Percentiles rank a stretch among this genome's conserved stretches.
These are phyloP conservation scores for Zymoseptoria passerinii DNA, from an alignment of 2,329 filamentous ascomycete genomes.

Conservation along the genomic window DNA sequence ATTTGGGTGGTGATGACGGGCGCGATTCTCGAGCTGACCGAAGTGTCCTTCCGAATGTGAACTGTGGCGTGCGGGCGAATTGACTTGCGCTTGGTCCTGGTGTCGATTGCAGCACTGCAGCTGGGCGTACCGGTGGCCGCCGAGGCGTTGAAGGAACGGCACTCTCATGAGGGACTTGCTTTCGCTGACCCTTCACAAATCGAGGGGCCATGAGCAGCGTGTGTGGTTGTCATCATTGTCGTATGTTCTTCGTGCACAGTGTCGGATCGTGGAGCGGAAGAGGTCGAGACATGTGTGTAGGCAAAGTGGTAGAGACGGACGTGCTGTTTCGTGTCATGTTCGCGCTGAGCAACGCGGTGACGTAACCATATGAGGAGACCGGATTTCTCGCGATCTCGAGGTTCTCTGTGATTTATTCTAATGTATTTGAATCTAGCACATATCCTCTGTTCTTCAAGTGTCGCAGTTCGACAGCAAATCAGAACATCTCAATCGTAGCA, in stretches of 20 bases:
- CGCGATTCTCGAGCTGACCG: background rate
- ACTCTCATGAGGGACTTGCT: background rate
- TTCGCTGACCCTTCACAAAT: background rate
- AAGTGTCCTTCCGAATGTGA: conserved; percentile 11
- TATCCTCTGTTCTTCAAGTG: background rate
- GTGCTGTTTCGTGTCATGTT: background rate
- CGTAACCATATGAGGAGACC: background rate
- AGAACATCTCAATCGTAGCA: conserved; percentile 15
- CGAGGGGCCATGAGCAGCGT: background rate
- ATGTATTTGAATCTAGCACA: background rate
- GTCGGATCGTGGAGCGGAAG: background rate
- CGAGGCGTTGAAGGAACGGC: background rate
- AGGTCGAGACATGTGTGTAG: background rate
- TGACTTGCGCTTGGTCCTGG: conserved; percentile 10
- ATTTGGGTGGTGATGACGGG: conserved; percentile 8
- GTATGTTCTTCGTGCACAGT: background rate
- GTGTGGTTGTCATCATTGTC: background rate
- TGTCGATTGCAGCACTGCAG: background rate
- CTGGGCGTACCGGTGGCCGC: conserved; percentile 1
- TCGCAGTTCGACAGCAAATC: background rate
- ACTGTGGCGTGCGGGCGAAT: conserved; percentile 24
- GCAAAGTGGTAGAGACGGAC: background rate
- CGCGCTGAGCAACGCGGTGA: background rate
- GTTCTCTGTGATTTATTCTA: background rate
- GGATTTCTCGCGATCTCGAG: background rate